Evolutionary conservation across 768 basidiomycete species (phyloP).

Genomic region (Boletus speciosus): DNA sequence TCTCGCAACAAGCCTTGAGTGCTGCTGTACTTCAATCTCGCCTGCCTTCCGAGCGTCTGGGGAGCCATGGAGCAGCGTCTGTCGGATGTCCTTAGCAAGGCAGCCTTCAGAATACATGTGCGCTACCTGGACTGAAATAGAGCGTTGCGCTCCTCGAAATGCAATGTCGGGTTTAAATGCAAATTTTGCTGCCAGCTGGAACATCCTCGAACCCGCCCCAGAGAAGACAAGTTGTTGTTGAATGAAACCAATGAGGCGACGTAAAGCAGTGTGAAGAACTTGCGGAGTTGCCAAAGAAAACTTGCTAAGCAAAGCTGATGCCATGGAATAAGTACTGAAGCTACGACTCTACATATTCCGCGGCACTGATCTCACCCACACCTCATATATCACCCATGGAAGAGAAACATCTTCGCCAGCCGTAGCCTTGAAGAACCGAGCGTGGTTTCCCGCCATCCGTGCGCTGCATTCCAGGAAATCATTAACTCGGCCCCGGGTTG

Average conservation of each 20-base stretch:
- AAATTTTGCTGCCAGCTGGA: slow-evolving; percentile 18
- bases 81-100: slow-evolving; percentile 27
- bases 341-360: slow-evolving; percentile 1
- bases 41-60: slow-evolving; percentile 83
- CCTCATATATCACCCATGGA: slow-evolving; percentile 39
- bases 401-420: slow-evolving; percentile 26
- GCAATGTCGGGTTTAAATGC: slow-evolving; percentile 10
- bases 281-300: slow-evolving; percentile 19
- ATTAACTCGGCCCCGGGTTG: not conserved
- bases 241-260: slow-evolving; percentile 1
- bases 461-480: slow-evolving; percentile 27
- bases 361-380: slow-evolving; percentile 35
- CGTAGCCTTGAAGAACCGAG: slow-evolving; percentile 30
- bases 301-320: not conserved
- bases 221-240: slow-evolving; percentile 3
- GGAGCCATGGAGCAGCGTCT: slow-evolving; percentile 93
- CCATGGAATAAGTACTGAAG: not conserved
- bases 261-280: slow-evolving; percentile 7
- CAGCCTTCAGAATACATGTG: slow-evolving; percentile 18
- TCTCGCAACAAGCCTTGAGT: slow-evolving; percentile 84
- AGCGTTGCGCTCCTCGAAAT: slow-evolving; percentile 36
- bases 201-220: slow-evolving; percentile 16
- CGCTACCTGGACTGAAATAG: slow-evolving; percentile 63
- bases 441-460: slow-evolving; percentile 13
- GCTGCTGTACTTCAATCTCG: slow-evolving; percentile 71